These are phyloP conservation scores for Sanghuangporus weigelae DNA, from an alignment of 1,284 basidiomycete genomes.

Conservation along the genomic window DNA sequence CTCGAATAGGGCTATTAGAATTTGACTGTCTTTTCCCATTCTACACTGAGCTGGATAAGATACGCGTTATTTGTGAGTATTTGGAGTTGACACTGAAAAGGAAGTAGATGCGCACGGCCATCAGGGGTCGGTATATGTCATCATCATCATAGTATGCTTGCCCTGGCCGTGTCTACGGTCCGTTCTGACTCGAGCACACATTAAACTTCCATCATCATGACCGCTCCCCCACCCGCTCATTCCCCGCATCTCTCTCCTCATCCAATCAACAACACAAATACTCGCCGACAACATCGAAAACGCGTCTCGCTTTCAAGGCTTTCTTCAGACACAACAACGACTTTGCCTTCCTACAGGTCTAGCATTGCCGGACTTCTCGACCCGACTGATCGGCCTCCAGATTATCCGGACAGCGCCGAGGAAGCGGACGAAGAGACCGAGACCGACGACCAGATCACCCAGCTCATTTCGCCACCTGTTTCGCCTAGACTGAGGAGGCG, in stretches of 20 bases:
- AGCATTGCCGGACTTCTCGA: slow-evolving; percentile 26
- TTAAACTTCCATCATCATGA: background rate
- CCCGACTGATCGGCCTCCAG: slow-evolving; percentile 57
- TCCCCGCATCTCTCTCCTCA: background rate
- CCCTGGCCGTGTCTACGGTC: background rate
- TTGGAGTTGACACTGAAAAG: background rate
- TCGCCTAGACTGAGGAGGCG: slow-evolving; percentile 17
- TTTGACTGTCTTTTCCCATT: background rate
- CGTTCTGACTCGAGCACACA: slow-evolving; percentile 1
- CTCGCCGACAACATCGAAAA: slow-evolving; percentile 38
- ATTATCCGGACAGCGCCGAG: slow-evolving; percentile 70
- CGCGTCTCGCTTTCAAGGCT: slow-evolving; percentile 50
- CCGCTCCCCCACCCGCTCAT: slow-evolving; percentile 15
- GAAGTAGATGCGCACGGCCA: background rate
- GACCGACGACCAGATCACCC: slow-evolving; percentile 36
- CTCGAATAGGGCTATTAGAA: background rate
- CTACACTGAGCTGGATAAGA: background rate
- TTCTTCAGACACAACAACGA: slow-evolving; percentile 63
- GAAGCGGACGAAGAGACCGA: slow-evolving; percentile 73
- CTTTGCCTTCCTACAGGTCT: slow-evolving; percentile 60
- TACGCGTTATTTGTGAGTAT: background rate
- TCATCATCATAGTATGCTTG: background rate
- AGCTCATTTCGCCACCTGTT: slow-evolving; percentile 17
- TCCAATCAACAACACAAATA: background rate
- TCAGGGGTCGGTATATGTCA: background rate